Conservation (phyloP, 768 basidiomycete genomes). For the Plicaturopsis crispa region DNA sequence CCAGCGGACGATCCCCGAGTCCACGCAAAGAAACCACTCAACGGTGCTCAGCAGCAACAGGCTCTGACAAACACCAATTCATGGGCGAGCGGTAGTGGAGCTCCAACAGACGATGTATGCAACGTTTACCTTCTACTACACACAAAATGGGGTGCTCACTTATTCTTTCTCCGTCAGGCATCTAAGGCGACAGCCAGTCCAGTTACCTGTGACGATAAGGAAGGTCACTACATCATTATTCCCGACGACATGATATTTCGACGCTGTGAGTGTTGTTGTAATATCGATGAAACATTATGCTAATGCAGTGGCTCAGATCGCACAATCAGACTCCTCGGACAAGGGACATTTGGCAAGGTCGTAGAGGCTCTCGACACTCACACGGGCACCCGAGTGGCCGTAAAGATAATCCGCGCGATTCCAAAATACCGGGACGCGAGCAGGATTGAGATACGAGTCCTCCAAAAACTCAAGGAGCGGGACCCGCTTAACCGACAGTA, state of each 20-base stretch:
- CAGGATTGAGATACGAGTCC: conserved; percentile 94
- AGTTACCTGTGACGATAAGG: conserved; percentile 89
- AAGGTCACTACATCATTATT: conserved; percentile 96
- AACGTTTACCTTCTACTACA: conserved; percentile 12
- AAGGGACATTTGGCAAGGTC: conserved; percentile 99
- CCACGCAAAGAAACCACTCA: conserved; percentile 63
- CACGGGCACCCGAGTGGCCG: conserved; percentile 75
- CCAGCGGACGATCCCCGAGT: conserved; percentile 64
- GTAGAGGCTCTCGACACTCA: conserved; percentile 85
- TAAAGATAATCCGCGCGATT: conserved; percentile 98
- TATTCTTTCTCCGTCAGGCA: conserved; percentile 33
- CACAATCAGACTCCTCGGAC: conserved; percentile 84
- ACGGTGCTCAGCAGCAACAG: conserved; percentile 42
- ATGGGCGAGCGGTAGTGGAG: conserved; percentile 60
- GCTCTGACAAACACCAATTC: conserved; percentile 47
- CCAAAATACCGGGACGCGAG: conserved; percentile 98
- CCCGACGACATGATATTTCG: conserved; percentile 83
- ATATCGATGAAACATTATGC: conserved; percentile 1
- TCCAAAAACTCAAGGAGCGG: conserved; percentile 82
- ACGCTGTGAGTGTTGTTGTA: conserved; percentile 54
- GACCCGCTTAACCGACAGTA: conserved; percentile 88
- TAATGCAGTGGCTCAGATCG: conserved; percentile 53
- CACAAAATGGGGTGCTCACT: conserved; percentile 19
- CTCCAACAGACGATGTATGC: conserved; percentile 63
- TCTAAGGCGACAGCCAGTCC: conserved; percentile 62